Evolutionary conservation across 768 basidiomycete species (phyloP).

Genomic region (Gloeopeniophorella convolvens): DNA sequence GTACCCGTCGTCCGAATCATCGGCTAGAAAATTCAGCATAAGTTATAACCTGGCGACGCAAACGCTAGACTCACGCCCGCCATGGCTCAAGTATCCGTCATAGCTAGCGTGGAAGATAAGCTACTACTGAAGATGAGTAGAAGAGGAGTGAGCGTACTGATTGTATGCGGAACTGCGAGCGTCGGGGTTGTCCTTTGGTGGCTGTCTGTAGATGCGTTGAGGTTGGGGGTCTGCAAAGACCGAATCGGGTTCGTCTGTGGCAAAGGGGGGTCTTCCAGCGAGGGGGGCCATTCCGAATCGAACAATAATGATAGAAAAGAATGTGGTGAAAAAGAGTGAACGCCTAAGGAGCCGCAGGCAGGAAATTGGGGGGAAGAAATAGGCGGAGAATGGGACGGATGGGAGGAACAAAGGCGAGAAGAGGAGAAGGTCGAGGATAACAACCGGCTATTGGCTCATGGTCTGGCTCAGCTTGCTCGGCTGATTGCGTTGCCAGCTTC

Average conservation of each 20-base stretch:
- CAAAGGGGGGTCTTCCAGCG: constrained; percentile 60
- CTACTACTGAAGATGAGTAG: constrained; percentile 3
- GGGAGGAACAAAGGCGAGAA: background rate
- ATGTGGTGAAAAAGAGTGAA: constrained; percentile 12
- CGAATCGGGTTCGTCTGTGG: constrained; percentile 61
- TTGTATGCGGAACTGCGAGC: constrained; percentile 57
- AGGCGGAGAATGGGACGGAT: background rate
- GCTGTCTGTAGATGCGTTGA: constrained; percentile 36
- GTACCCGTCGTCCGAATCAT: constrained; percentile 40
- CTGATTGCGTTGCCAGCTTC: too few species aligned
- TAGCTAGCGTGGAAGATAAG: constrained; percentile 40
- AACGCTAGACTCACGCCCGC: constrained; percentile 46
- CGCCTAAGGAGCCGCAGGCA: background rate
- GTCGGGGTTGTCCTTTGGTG: constrained; percentile 42
- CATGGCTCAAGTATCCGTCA: constrained; percentile 47
- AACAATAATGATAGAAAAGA: background rate
- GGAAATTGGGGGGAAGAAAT: background rate
- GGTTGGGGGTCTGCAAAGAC: constrained; percentile 43
- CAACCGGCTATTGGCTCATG: background rate
- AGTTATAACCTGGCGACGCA: constrained; percentile 47
- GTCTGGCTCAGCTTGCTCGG: background rate
- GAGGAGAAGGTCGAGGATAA: constrained; percentile 1
- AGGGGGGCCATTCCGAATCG: constrained; percentile 30
- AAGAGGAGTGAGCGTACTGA: constrained; percentile 43
- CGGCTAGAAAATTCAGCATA: constrained; percentile 38